Base-by-base conservation (phyloP, 805 yeast species). In the Wickerhamiella sergipiensis region DNA sequence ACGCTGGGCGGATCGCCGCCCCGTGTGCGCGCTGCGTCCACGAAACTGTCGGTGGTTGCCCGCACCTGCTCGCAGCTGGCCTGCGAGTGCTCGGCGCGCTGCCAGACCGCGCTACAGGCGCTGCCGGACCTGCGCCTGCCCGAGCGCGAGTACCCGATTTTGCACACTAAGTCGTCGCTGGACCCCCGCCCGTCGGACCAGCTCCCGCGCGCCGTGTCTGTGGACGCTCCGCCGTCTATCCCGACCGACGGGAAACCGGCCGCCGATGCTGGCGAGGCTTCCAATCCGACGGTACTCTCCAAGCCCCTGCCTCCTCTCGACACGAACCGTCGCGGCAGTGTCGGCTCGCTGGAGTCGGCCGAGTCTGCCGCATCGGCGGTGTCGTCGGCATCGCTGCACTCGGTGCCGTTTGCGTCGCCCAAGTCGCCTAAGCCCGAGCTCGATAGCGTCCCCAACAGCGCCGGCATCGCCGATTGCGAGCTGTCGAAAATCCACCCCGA, bases 21-120 rank as follows among this genome's bases (percentile, higher is more conserved):
- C 4, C 50, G 51, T 26, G 52, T 55, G 31, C 51, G 53, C 17
- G 33, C 50, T 3, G 55, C 48, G 7, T 53, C 60, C n/a, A 61
- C 61, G 43, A 53, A 54, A 38, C 55, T 66, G 43, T 55, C 57
- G 12, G 53, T 48, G 7, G 58, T 59, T 12, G 69, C 69, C 6
- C 56, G 60, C 26, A 61, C 59, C 36, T 67, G 71, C 50, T 57
- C 61, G 19, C 56, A 65, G 22, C 52, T 64, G n/a, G 64, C 69
- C 3, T 61, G 63, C 7, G 63, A 61, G 47, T 66, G 69, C 50
- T 61, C 64, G 21, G 66, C 18, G 24, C 23, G 47, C n/a, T 45
- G 47, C 24, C 12, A 9, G 23, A 15, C 39, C 9, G 47, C 23
- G 6, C 22, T 45, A 2, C 19, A 17, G 18, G 7, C 17, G n/a